Base-by-base conservation (phyloP, 2,329 filamentous ascomycete genomes). In the Septoria petroselini region DNA sequence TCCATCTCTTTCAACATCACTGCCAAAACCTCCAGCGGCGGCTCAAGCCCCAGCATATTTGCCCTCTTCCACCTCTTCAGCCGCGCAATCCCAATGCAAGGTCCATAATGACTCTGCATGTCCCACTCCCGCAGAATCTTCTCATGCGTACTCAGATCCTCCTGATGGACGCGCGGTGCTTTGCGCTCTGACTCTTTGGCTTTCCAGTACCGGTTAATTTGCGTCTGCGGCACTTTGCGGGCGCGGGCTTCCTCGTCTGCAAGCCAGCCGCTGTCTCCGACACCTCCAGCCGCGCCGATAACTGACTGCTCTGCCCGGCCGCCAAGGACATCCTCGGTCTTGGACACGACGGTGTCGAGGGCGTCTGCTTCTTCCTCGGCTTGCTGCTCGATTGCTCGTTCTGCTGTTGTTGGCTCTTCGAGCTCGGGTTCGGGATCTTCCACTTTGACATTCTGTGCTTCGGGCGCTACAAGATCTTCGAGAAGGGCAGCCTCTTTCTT, bases 91-190 rank as follows among this genome's bases (percentile, higher is more conserved):
- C 93, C 93, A 45, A 95, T 86, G 65, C 88, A 95, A 1, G 93
- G 93, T 49, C 93, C 93, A 68, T 88, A 98, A 63, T 95, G 88
- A 53, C 81, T 88, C 64, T 85, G 93, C 58, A 95, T 85, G 68
- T 98, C 93, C 71, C 93, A 98, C 67, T 95, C 88, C 56, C 91
- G 77, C 62, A 97, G 70, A 19, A 97, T 82, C 75, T 91, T 95
- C 76, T 97, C 91, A 48, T 85, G 77, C 38, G 86, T 59, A 8
- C 76, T 78, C 59, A 97, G 66, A 2, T 77, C 84, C 61, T 84
- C 70, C 70, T 95, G 89, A 64, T 97, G 93, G 29, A 95, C 83
- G 61, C 85, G 74, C 34, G 80, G 79, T 14, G 87, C 81, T 52
- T 76, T 77, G 59, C 88, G 77, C 62, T 82, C 77, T 33, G 74